phyloP scores from a whole-genome alignment of 2,329 filamentous ascomycete genomes.

The Ceratocystiopsis minuta region DNA sequence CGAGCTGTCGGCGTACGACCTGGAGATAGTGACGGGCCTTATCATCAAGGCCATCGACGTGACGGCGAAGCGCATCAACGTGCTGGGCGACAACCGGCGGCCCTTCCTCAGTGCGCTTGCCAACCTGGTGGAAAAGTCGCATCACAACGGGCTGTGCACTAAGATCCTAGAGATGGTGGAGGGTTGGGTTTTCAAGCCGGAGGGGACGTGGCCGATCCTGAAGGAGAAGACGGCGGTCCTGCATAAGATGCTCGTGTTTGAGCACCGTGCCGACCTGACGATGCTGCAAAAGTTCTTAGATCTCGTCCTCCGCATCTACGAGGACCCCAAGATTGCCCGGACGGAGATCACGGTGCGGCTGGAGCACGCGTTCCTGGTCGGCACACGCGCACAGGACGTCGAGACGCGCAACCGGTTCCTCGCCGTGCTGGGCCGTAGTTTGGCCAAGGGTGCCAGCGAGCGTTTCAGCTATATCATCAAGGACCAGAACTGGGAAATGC shows the following conservation, averaged over 20 bases:
- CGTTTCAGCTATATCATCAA: conserved; percentile 77
- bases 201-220: conserved; percentile 86
- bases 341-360: conserved; percentile 93
- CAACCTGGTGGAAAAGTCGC: conserved; percentile 85
- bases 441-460: conserved; percentile 81
- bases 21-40: conserved; percentile 74
- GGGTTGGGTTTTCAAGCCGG: conserved; percentile 86
- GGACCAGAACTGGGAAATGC: conserved; percentile 91
- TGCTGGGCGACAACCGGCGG: conserved; percentile 72
- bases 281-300: conserved; percentile 88
- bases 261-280: conserved; percentile 63
- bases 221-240: conserved; percentile 98
- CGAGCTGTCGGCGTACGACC: conserved; percentile 55
- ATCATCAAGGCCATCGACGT: conserved; percentile 94
- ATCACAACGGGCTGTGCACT: conserved; percentile 69
- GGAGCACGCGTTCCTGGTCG: conserved; percentile 95
- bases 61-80: conserved; percentile 80
- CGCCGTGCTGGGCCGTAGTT: conserved; percentile 83
- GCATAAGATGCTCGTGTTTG: conserved; percentile 97
- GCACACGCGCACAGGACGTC: conserved; percentile 79
- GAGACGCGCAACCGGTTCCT: conserved; percentile 96
- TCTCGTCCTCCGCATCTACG: conserved; percentile 93
- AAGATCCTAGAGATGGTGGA: conserved; percentile 92
- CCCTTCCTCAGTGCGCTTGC: conserved; percentile 92
- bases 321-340: conserved; percentile 85